Evolutionary conservation across 2,329 filamentous ascomycete genomes (phyloP), one percentile per base, ranked within the genome.

Genomic region (Sclerotinia glacialis): DNA sequence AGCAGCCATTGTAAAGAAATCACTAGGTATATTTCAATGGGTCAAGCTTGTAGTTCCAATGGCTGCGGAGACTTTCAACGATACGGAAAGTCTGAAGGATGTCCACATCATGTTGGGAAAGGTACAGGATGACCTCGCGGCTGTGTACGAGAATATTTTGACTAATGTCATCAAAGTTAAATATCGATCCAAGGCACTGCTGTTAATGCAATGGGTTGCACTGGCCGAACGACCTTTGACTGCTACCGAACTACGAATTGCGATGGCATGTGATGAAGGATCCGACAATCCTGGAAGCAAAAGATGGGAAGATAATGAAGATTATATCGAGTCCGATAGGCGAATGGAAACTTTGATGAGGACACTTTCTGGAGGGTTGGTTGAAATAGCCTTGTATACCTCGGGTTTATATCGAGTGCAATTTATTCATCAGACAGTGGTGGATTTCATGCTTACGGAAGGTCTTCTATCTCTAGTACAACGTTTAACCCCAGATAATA

Each of bases 21-120:
- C 78, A 1, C 16, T 61, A 0, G 78, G 78, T 1, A 66, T 79
- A 8, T 80, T 80, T 63, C 68, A 78, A 50, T 80, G 78, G 79
- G 77, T 78, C 0, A 61, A 42, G n/a, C 71, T 80, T 16, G 76
- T 78, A 0, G 40, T 72, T 63, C 37, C 28, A 12, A 31, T 68
- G 31, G 53, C 37, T n/a, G 42, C 63, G 2, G 18, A 68, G n/a
- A 58, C 28, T n/a, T 26, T 52, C 3, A 59, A 69, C 47, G 56
- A 59, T 23, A 69, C 28, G 55, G 70, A 40, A 9, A 58, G 21
- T 59, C 49, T 54, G 21, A 40, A 34, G 7, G 28, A 67, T 23
- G 63, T 72, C 26, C 52, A 50, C 12, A 6, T 62, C n/a, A 60
- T 49, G 46, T 40, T 72, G 31, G 47, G n/a, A 18, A 46, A 70